phyloP scores from a whole-genome alignment of 2,329 filamentous ascomycete species.

The Aspergillus fructus region DNA sequence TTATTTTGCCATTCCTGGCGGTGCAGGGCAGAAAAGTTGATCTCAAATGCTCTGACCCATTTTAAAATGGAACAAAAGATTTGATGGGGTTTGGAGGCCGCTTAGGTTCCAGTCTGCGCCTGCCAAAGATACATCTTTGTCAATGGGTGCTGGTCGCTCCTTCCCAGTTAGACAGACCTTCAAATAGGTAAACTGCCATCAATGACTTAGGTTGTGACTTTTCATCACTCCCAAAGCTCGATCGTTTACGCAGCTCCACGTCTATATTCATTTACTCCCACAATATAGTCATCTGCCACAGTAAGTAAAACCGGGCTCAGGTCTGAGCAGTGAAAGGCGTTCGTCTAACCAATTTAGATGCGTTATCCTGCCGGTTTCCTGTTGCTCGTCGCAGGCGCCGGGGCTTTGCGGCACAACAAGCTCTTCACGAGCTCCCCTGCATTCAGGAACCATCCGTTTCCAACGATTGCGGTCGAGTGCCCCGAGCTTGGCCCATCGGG shows the following conservation, averaged over 20 bases:
- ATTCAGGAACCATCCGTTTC: slow-evolving; percentile 19
- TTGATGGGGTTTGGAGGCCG: neutral
- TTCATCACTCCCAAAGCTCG: neutral
- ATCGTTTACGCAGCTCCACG: neutral
- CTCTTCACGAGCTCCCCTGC: slow-evolving; percentile 28
- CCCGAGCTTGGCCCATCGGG: slow-evolving; percentile 18
- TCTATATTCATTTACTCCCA: neutral
- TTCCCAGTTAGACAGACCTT: neutral
- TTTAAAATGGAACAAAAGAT: neutral
- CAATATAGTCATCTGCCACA: neutral
- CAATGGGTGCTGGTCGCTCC: neutral
- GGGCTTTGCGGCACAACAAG: slow-evolving; percentile 20
- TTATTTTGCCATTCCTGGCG: neutral
- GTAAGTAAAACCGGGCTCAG: neutral
- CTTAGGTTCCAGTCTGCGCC: neutral
- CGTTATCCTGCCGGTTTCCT: slow-evolving; percentile 20
- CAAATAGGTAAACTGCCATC: neutral
- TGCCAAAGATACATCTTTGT: neutral
- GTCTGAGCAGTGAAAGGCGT: slow-evolving; percentile 32
- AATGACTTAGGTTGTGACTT: neutral
- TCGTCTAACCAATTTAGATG: slow-evolving; percentile 9
- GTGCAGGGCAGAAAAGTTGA: neutral
- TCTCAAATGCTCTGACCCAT: neutral
- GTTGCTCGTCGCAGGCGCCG: slow-evolving; percentile 16
- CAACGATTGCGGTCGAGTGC: slow-evolving; percentile 24